A percentile compares a stretch with the other conserved stretches of the same genome.
Evolutionary conservation across 306 rosid genomes (phyloP).

Genomic region (Quercus wislizeni): DNA sequence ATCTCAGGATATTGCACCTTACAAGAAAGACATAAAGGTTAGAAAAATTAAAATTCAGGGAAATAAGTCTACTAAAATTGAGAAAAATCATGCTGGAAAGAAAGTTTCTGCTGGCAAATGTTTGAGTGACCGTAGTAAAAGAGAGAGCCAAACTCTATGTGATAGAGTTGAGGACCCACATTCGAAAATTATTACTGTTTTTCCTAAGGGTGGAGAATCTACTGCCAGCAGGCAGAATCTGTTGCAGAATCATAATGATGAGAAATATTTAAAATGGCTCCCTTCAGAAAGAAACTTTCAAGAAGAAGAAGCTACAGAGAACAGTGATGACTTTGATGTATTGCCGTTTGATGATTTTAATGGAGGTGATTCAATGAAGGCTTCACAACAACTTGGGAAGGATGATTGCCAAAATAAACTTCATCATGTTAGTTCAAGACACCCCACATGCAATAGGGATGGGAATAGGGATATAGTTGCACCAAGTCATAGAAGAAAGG

Average conservation of each 20-base stretch:
- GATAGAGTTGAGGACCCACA: constrained; percentile 41
- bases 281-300: constrained; percentile 50
- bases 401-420: constrained; percentile 61
- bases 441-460: constrained; percentile 56
- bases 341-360: constrained; percentile 50
- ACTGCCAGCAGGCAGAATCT: constrained; percentile 44
- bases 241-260: constrained; percentile 51
- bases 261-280: constrained; percentile 52
- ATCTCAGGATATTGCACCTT: constrained; percentile 38
- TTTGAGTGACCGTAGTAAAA: constrained; percentile 43
- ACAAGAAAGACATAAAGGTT: constrained; percentile 45
- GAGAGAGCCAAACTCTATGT: constrained; percentile 37
- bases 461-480: constrained; percentile 56
- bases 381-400: constrained; percentile 54
- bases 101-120: constrained; percentile 41
- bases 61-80: constrained; percentile 51
- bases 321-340: constrained; percentile 27
- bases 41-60: constrained; percentile 37
- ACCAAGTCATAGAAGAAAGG: constrained; percentile 79
- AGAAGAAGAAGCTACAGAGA: constrained; percentile 48
- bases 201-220: constrained; percentile 38
- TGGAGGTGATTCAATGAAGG: constrained; percentile 50
- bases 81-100: constrained; percentile 34
- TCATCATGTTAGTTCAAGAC: constrained; percentile 58
- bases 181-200: constrained; percentile 32